phyloP scores from a whole-genome alignment of 2,329 filamentous ascomycete species.

The Stemphylium lycopersici region DNA sequence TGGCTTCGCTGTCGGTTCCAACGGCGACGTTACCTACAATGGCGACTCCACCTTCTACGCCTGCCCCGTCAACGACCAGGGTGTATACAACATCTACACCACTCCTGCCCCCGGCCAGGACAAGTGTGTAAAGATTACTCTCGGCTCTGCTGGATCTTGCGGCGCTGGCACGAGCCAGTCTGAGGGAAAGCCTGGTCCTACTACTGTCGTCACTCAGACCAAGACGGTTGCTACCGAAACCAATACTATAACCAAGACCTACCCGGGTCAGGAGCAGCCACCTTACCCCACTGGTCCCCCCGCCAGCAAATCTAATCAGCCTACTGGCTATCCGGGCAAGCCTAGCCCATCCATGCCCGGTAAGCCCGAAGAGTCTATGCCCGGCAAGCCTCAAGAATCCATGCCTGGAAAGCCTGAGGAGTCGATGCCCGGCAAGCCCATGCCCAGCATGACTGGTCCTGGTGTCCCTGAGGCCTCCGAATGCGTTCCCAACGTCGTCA shows the following conservation, averaged over 20 bases:
- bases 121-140: slow-evolving; percentile 59
- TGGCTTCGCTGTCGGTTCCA: slow-evolving; percentile 63
- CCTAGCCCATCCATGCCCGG: neutral
- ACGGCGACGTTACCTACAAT: slow-evolving; percentile 60
- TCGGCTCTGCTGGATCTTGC: slow-evolving; percentile 41
- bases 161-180: slow-evolving; percentile 9
- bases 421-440: neutral
- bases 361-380: neutral
- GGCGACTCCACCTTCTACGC: slow-evolving; percentile 63
- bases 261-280: neutral
- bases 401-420: neutral
- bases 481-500: neutral
- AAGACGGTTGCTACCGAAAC: neutral
- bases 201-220: neutral
- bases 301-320: too few species aligned
- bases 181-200: neutral
- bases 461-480: neutral
- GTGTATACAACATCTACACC: slow-evolving; percentile 63
- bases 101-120: slow-evolving; percentile 49
- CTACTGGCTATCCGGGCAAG: too few species aligned
- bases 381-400: neutral
- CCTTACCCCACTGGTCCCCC: neutral
- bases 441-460: neutral
- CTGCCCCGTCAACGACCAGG: slow-evolving; percentile 63
- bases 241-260: neutral